phyloP scores from a whole-genome alignment of 2,329 filamentous ascomycete genomes.

The Phyllosticta capitalensis region DNA sequence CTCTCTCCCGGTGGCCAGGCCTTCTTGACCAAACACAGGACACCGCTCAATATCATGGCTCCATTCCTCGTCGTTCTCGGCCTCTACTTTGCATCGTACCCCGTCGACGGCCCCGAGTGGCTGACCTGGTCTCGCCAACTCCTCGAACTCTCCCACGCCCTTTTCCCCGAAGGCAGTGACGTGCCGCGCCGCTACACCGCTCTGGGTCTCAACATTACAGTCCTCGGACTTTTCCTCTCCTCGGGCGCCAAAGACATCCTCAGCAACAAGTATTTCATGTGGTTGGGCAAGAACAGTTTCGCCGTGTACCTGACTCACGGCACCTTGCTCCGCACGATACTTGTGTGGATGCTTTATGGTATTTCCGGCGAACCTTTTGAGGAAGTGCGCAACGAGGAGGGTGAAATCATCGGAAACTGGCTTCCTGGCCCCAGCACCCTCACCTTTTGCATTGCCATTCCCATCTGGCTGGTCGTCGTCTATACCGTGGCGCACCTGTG shows the following conservation, averaged over 20 bases:
- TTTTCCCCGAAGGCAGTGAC: slow-evolving; percentile 38
- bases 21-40: slow-evolving; percentile 35
- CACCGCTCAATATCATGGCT: slow-evolving; percentile 29
- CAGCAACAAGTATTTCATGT: slow-evolving; percentile 42
- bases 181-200: slow-evolving; percentile 36
- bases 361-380: slow-evolving; percentile 38
- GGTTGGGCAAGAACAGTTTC: slow-evolving; percentile 47
- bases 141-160: slow-evolving; percentile 31
- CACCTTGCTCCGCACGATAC: slow-evolving; percentile 42
- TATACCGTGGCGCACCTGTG: slow-evolving; percentile 41
- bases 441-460: slow-evolving; percentile 35
- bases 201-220: slow-evolving; percentile 40
- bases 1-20: slow-evolving; percentile 38
- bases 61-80: slow-evolving; percentile 33
- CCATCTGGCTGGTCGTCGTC: slow-evolving; percentile 38
- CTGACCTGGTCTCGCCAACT: slow-evolving; percentile 40
- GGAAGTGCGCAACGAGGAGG: slow-evolving; percentile 29
- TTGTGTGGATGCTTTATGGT: slow-evolving; percentile 45
- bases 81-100: slow-evolving; percentile 41
- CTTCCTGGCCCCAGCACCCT: slow-evolving; percentile 31
- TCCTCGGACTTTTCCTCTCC: slow-evolving; percentile 43
- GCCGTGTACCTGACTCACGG: slow-evolving; percentile 48
- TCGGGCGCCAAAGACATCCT: slow-evolving; percentile 40
- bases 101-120: slow-evolving; percentile 36
- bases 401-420: slow-evolving; percentile 32